phyloP scores from a whole-genome alignment of 1,139 yeast genomes.

The Nakaseomyces kungkrabaensis region DNA sequence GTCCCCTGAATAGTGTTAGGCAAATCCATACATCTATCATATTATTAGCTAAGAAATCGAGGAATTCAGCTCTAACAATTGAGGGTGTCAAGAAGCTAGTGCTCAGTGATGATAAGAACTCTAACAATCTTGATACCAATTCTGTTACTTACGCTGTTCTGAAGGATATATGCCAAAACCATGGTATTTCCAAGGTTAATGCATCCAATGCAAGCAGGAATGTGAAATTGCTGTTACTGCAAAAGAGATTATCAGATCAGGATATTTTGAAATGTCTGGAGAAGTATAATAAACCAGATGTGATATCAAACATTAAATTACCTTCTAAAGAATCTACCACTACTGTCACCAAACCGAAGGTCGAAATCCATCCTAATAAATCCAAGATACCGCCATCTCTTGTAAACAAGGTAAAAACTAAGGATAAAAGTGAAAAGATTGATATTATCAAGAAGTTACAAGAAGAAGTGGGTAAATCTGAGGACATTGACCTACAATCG shows the following conservation, averaged over 20 bases:
- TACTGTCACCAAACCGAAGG: background rate
- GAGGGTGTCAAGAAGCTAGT: background rate
- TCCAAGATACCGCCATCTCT: background rate
- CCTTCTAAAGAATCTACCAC: background rate
- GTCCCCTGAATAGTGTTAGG: background rate
- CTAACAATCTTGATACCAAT: background rate
- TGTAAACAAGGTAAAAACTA: background rate
- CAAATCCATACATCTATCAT: background rate
- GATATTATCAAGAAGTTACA: background rate
- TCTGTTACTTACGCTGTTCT: background rate
- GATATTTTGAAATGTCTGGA: background rate
- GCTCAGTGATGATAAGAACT: background rate
- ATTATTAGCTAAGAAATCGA: background rate
- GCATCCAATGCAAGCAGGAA: background rate
- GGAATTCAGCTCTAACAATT: background rate
- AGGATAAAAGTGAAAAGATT: background rate
- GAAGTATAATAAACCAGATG: background rate
- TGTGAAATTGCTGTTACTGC: background rate
- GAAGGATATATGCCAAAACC: background rate
- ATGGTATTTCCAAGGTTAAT: background rate
- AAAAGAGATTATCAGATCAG: background rate
- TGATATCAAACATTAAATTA: background rate
- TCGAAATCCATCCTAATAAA: background rate
- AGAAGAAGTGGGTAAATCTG: background rate
- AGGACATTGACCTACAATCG: background rate